These are phyloP conservation scores for Phytopythium montanum DNA, from an alignment of 352 stramenopile species.

Conservation along the genomic window DNA sequence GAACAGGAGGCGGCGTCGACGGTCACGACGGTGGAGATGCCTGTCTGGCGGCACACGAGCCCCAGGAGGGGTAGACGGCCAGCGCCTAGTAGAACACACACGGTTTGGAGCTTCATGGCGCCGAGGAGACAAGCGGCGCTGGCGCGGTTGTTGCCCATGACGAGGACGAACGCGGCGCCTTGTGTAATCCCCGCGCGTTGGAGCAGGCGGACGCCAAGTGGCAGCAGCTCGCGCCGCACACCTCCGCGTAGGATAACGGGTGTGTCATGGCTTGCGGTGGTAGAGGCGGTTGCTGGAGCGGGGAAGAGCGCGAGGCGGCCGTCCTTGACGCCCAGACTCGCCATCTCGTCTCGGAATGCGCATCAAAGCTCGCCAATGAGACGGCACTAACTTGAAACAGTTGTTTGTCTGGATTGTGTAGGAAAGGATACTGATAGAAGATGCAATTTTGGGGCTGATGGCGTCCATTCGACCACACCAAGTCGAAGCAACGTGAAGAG, in stretches of 20 bases:
- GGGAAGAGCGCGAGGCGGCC: slow-evolving; percentile 52
- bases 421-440: too few relatives aligned
- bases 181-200: slow-evolving; percentile 20
- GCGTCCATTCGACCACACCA: background rate
- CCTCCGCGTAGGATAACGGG: slow-evolving; percentile 43
- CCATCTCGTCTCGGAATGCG: slow-evolving; percentile 12
- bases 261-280: slow-evolving; percentile 4
- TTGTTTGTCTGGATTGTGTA: too few relatives aligned
- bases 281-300: background rate
- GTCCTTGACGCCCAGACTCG: slow-evolving; percentile 57
- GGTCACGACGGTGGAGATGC: slow-evolving; percentile 50
- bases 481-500: too few relatives aligned
- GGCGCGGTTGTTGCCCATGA: slow-evolving; percentile 69
- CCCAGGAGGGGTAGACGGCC: slow-evolving; percentile 46
- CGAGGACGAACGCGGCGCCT: slow-evolving; percentile 54
- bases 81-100: slow-evolving; percentile 48
- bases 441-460: too few relatives aligned
- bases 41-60: slow-evolving; percentile 51
- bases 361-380: too few relatives aligned
- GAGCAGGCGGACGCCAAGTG: slow-evolving; percentile 45
- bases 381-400: too few relatives aligned
- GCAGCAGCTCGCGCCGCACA: slow-evolving; percentile 36
- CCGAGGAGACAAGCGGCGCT: slow-evolving; percentile 72
- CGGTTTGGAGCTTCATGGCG: slow-evolving; percentile 57
- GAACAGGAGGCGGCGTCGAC: slow-evolving; percentile 31